These are phyloP conservation scores for Phaffia rhodozyma DNA, from an alignment of 1,284 basidiomycete genomes.

Conservation along the genomic window DNA sequence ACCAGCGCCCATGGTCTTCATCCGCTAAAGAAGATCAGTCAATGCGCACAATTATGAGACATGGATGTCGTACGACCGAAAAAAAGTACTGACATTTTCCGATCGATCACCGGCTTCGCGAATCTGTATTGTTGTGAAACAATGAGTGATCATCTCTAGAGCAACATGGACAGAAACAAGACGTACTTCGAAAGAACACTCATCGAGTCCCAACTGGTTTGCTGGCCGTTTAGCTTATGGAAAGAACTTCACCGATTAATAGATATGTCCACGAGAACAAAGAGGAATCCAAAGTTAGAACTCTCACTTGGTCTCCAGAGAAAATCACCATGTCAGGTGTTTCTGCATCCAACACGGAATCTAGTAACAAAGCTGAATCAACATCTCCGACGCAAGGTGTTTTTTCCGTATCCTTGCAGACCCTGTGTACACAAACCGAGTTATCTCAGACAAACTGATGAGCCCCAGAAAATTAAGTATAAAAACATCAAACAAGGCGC, in stretches of 20 bases:
- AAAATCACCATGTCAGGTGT: slow-evolving; percentile 84
- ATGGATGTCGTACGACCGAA: background rate
- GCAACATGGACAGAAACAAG: background rate
- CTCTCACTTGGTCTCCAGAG: slow-evolving; percentile 67
- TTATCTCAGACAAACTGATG: background rate
- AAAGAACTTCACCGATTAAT: slow-evolving; percentile 18
- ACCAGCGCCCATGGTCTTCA: slow-evolving; percentile 65
- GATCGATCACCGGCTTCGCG: slow-evolving; percentile 58
- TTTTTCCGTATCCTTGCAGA: slow-evolving; percentile 53
- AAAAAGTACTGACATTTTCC: slow-evolving; percentile 40
- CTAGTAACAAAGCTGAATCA: slow-evolving; percentile 57
- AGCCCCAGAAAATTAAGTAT: background rate
- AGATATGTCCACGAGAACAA: slow-evolving; percentile 18
- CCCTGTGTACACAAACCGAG: background rate
- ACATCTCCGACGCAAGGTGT: slow-evolving; percentile 49
- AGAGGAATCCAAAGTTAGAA: slow-evolving; percentile 27
- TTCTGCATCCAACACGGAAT: slow-evolving; percentile 59
- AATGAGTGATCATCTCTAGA: background rate
- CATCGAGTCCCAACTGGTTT: slow-evolving; percentile 72
- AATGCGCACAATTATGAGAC: no score
- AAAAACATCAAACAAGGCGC: background rate
- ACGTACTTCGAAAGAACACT: slow-evolving; percentile 62
- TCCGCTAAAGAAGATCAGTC: background rate
- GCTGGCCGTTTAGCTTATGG: slow-evolving; percentile 38
- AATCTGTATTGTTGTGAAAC: slow-evolving; percentile 36